Percentiles rank a stretch among this genome's conserved stretches.
phyloP scores from a whole-genome alignment of 129 eudicot genomes.

The Escallonia herrerae region DNA sequence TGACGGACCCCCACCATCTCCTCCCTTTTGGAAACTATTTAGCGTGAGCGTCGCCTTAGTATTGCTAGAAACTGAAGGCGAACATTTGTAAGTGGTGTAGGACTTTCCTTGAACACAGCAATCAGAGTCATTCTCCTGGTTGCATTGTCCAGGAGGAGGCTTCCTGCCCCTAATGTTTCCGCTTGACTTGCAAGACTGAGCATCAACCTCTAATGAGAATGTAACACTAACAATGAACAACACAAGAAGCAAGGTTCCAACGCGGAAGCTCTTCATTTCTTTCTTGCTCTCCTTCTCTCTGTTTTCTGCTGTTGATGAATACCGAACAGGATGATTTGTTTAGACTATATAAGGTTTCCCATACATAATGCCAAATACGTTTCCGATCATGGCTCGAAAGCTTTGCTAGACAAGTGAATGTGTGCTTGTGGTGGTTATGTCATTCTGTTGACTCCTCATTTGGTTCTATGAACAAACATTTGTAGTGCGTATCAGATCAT shows the following conservation, averaged over 20 bases:
- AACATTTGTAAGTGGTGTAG: slow-evolving; percentile 28
- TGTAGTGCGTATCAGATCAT: no score
- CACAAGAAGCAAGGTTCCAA: slow-evolving; percentile 1
- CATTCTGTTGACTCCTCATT: no score
- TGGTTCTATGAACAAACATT: no score
- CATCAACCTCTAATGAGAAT: not conserved
- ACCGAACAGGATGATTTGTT: not conserved
- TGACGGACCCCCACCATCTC: slow-evolving; percentile 19
- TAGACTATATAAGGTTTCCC: not conserved
- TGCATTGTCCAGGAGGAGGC: slow-evolving; percentile 24
- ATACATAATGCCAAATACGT: not conserved
- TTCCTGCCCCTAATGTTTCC: slow-evolving; percentile 24
- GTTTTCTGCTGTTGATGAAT: not conserved
- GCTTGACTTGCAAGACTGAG: slow-evolving; percentile 24
- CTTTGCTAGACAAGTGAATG: no score
- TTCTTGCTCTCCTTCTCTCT: not conserved
- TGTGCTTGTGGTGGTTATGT: no score
- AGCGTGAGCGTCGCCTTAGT: slow-evolving; percentile 24
- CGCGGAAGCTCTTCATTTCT: not conserved
- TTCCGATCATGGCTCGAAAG: no score
- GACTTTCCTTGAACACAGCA: slow-evolving; percentile 21
- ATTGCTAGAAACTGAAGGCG: slow-evolving; percentile 15
- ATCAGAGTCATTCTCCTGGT: slow-evolving; percentile 20
- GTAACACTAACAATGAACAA: not conserved
- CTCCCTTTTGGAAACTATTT: slow-evolving; percentile 27